These are phyloP conservation scores for Peribolospora kevripleyi DNA, from an alignment of 768 basidiomycete species.

Conservation along the genomic window DNA sequence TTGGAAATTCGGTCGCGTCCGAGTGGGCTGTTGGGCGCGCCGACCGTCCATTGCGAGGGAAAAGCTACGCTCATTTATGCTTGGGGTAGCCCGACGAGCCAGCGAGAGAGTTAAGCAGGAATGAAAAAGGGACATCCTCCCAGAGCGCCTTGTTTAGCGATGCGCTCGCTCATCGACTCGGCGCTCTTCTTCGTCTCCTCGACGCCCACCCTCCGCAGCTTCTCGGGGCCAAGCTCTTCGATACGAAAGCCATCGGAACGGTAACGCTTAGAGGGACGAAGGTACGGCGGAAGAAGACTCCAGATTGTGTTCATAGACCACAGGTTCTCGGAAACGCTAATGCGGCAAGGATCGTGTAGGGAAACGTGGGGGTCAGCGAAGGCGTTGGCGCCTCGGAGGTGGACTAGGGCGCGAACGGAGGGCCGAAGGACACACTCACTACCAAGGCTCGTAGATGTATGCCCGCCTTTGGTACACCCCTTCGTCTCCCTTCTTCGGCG, in stretches of 20 bases:
- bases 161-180: background rate
- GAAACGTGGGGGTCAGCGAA: no score
- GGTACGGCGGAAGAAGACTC: background rate
- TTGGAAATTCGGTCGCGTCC: no score
- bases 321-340: background rate
- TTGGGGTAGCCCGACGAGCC: background rate
- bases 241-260: background rate
- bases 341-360: background rate
- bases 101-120: background rate
- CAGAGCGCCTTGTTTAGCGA: background rate
- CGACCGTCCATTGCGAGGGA: no score
- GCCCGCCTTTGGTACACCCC: background rate
- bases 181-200: background rate
- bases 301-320: background rate
- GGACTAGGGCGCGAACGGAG: no score
- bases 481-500: background rate
- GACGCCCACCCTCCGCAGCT: background rate
- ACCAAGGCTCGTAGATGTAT: constrained; percentile 4
- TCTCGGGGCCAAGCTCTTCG: background rate
- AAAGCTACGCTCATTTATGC: no score
- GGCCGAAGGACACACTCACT: no score
- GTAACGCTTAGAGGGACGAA: background rate
- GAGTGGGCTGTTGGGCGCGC: no score
- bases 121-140: constrained; percentile 1
- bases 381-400: no score